phyloP scores from a whole-genome alignment of 768 basidiomycete genomes.

The Mycena crocata region DNA sequence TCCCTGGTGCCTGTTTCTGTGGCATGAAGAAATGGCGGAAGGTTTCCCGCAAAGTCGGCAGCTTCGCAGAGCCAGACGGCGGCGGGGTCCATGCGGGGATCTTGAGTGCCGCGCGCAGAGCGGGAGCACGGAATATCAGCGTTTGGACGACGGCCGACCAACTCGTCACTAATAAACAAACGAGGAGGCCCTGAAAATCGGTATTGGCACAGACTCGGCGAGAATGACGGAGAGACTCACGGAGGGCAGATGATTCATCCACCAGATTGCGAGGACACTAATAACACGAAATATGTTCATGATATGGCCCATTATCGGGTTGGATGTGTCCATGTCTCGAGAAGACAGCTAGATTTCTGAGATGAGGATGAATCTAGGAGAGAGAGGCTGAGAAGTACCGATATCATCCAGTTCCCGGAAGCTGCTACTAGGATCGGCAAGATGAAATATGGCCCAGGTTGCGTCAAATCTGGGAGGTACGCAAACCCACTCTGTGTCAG shows the following conservation, averaged over 20 bases:
- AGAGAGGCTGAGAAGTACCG: slow-evolving; percentile 55
- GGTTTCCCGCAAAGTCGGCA: slow-evolving; percentile 43
- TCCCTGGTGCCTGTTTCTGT: background rate
- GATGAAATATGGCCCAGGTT: slow-evolving; percentile 79
- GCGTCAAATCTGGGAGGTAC: slow-evolving; percentile 82
- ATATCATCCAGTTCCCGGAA: slow-evolving; percentile 76
- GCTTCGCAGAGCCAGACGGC: slow-evolving; percentile 38
- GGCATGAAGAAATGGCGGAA: background rate
- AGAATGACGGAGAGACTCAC: slow-evolving; percentile 55
- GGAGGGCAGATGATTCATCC: slow-evolving; percentile 68
- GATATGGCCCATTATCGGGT: slow-evolving; percentile 70
- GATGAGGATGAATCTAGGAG: background rate
- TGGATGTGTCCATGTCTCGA: slow-evolving; percentile 65
- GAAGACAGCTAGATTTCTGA: slow-evolving; percentile 52
- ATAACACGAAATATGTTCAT: slow-evolving; percentile 75
- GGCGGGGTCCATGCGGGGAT: slow-evolving; percentile 50
- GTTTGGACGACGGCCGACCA: slow-evolving; percentile 63
- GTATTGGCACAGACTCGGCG: background rate
- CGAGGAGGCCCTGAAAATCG: slow-evolving; percentile 50
- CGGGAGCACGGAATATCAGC: slow-evolving; percentile 54
- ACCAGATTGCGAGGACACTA: slow-evolving; percentile 60
- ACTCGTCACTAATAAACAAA: slow-evolving; percentile 55
- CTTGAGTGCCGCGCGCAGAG: slow-evolving; percentile 52
- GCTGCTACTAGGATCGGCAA: slow-evolving; percentile 72
- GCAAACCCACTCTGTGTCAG: slow-evolving; percentile 79